Conservation (phyloP, 2,329 filamentous ascomycete genomes). For the Calonectria multiphialidica region DNA sequence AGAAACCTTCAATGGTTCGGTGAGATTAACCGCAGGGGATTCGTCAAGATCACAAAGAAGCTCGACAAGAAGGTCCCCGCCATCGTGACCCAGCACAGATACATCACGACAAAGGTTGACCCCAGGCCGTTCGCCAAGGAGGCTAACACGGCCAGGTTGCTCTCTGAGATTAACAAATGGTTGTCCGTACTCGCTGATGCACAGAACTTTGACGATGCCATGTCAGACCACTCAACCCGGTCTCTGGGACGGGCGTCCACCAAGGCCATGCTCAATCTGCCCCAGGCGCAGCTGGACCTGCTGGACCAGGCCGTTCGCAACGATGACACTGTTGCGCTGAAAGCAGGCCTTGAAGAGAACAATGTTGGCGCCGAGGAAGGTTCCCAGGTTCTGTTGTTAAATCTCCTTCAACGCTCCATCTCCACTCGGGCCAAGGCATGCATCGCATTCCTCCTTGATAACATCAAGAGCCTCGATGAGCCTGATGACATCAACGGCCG, state of each 20-base stretch:
- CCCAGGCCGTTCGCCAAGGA: constrained; percentile 88
- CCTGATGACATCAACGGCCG: constrained; percentile 93
- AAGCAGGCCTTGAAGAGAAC: constrained; percentile 68
- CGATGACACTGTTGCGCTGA: constrained; percentile 72
- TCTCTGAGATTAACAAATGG: constrained; percentile 87
- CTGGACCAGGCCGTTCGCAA: constrained; percentile 79
- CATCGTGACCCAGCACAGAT: constrained; percentile 83
- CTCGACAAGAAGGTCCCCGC: constrained; percentile 92
- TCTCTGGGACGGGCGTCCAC: constrained; percentile 84
- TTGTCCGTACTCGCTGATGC: constrained; percentile 84
- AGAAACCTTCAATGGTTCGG: constrained; percentile 98
- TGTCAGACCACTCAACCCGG: constrained; percentile 78
- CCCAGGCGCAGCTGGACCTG: constrained; percentile 75
- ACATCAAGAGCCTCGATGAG: constrained; percentile 81
- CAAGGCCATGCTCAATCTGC: constrained; percentile 79
- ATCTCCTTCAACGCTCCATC: constrained; percentile 83
- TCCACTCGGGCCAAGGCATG: constrained; percentile 76
- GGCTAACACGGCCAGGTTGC: constrained; percentile 59
- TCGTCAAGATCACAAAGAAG: constrained; percentile 99
- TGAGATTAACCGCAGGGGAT: constrained; percentile 94
- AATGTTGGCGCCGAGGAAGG: constrained; percentile 55
- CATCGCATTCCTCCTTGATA: constrained; percentile 77
- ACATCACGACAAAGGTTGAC: constrained; percentile 92
- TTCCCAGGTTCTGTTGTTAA: constrained; percentile 78
- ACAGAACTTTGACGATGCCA: constrained; percentile 80